phyloP scores from a whole-genome alignment of 108 stramenopile genomes.

The Cyclotella sp. region DNA sequence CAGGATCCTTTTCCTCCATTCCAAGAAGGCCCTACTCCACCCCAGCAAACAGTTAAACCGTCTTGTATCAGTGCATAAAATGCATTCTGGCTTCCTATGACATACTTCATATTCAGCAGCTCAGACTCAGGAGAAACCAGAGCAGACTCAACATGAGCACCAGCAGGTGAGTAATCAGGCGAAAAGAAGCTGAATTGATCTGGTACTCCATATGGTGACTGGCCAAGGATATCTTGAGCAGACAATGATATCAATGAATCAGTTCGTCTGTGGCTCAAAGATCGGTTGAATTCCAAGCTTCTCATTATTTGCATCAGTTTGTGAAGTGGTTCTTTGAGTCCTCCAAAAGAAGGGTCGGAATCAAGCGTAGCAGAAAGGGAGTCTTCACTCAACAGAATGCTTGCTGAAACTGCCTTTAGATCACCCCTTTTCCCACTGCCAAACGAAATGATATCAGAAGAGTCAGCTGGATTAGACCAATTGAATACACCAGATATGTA shows the following conservation, averaged over 20 bases:
- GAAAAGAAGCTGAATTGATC: constrained; percentile 46
- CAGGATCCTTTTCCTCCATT: background rate
- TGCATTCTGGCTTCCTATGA: constrained; percentile 36
- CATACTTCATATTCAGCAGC: constrained; percentile 19
- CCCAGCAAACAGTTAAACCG: constrained; percentile 31
- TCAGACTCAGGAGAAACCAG: constrained; percentile 40
- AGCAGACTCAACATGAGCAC: constrained; percentile 18
- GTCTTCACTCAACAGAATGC: constrained; percentile 40
- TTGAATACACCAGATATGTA: constrained; percentile 20
- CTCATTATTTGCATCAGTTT: constrained; percentile 45
- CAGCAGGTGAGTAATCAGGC: constrained; percentile 29
- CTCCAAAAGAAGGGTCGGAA: constrained; percentile 41
- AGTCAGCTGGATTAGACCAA: constrained; percentile 15
- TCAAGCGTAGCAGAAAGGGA: constrained; percentile 29
- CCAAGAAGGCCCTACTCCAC: constrained; percentile 23
- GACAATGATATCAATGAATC: constrained; percentile 4
- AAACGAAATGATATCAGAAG: constrained; percentile 18
- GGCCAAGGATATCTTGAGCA: constrained; percentile 10
- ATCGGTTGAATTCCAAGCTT: constrained; percentile 25
- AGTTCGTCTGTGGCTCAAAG: constrained; percentile 21
- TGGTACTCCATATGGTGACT: constrained; percentile 24
- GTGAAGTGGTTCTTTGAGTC: constrained; percentile 43
- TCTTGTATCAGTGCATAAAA: constrained; percentile 20
- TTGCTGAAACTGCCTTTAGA: constrained; percentile 45
- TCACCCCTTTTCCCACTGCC: constrained; percentile 44